Evolutionary conservation across 345 rosid genomes (phyloP), one percentile per base, ranked within the genome.

Genomic region (Sonneratia alba): DNA sequence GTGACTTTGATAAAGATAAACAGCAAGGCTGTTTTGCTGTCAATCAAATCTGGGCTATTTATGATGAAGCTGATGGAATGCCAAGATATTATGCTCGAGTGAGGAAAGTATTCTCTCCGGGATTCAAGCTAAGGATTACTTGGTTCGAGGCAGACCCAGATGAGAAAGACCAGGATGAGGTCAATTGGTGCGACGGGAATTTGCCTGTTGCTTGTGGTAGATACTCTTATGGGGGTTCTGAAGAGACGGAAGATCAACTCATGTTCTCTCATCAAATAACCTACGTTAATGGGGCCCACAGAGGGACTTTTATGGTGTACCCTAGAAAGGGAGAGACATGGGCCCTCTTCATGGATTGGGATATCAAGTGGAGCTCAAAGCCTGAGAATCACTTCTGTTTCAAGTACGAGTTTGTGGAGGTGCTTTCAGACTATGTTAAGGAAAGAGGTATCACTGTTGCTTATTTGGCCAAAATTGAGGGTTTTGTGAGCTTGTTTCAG

Each of bases 281-380:
- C 71, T 69, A 70, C 21, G 8, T 40, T 10, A 76, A 69, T 19
- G 40, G 74, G 36, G 53, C 24, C 47, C 73, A 70, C 66, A 76
- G 74, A 74, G 45, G 73, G 49, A 66, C 70, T 49, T 80, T 62
- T 64, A 8, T 71, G 70, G 78, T 94, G 47, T 87, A 88, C 81
- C 98, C 97, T 76, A 80, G 79, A 73, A 82, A 72, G 69, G 97
- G 97, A 70, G 97, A 94, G 78, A 82, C 81, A 62, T 94, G 98
- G 98, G 97, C 98, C 59, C 74, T 91, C 68, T 94, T 85, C 75
- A 88, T 81, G 81, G 79, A 85, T 69, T 87, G 97, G 97, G 79
- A 90, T 78, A 74, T 78, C 27, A 83, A 76, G 48, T 88, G 93
- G 95, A 72, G 64, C 74, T 72, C 81, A 21, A 77, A 81, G 64